Conservation (phyloP, 176 grass and related monocot genomes). For the Zizania latifolia region DNA sequence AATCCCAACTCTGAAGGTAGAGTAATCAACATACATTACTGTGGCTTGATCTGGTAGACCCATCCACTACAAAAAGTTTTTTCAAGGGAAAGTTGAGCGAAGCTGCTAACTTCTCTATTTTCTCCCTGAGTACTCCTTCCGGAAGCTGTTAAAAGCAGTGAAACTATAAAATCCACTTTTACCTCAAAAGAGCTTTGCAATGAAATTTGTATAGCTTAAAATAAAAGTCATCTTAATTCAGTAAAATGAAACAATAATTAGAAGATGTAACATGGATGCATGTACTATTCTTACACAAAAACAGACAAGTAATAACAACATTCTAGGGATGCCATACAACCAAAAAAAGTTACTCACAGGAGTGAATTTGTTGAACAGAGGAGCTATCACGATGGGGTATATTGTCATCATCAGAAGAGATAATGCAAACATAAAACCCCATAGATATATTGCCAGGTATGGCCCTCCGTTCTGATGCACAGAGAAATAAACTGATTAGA, state of each 20-base stretch:
- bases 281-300: conserved; percentile 14
- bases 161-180: conserved; percentile 12
- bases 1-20: background rate
- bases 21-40: conserved; percentile 73
- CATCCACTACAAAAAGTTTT: conserved; percentile 97
- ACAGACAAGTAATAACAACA: conserved; percentile 18
- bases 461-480: conserved; percentile 91
- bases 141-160: conserved; percentile 71
- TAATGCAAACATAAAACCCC: conserved; percentile 93
- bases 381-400: conserved; percentile 89
- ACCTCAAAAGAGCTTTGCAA: background rate
- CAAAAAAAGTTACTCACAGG: conserved; percentile 63
- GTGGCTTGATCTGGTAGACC: conserved; percentile 94
- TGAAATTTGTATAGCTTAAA: background rate
- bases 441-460: conserved; percentile 96
- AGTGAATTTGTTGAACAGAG: conserved; percentile 98
- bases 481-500: conserved; percentile 12
- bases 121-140: conserved; percentile 74
- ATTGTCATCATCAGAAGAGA: conserved; percentile 92
- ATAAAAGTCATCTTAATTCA: background rate
- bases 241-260: conserved; percentile 4
- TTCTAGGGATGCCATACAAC: background rate
- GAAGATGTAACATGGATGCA: background rate
- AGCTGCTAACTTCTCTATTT: conserved; percentile 91
- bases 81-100: conserved; percentile 95